phyloP scores from a whole-genome alignment of 306 rosid species.

The Cucurbita moschata region DNA sequence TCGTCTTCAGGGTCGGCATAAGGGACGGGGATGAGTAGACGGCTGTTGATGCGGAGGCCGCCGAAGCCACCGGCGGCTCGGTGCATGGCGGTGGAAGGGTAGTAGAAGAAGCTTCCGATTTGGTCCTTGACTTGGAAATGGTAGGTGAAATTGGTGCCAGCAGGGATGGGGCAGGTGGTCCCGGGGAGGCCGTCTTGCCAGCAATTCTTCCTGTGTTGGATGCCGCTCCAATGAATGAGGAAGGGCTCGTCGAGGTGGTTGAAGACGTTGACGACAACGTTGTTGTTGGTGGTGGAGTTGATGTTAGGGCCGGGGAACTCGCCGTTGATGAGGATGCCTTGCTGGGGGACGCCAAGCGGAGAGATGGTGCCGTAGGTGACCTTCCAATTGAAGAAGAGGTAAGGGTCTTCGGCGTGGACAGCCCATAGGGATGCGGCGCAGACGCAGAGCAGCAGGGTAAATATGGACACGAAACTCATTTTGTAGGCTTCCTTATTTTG shows the following conservation, averaged over 20 bases:
- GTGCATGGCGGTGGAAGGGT: not conserved
- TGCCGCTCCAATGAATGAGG: conserved; percentile 30
- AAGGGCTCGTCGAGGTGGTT: conserved; percentile 77
- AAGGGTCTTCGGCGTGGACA: conserved; percentile 50
- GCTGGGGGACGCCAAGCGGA: conserved; percentile 69
- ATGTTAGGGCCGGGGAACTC: too few species aligned
- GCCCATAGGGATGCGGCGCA: conserved; percentile 8
- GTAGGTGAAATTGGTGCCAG: conserved; percentile 54
- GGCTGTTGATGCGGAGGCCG: conserved; percentile 51
- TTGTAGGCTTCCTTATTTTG: too few species aligned
- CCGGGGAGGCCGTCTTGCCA: conserved; percentile 73
- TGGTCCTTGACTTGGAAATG: conserved; percentile 75
- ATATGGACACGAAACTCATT: not conserved
- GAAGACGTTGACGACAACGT: too few species aligned
- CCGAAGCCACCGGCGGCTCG: conserved; percentile 42
- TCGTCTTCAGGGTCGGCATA: conserved; percentile 77
- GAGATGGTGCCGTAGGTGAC: conserved; percentile 64
- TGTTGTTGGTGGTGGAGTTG: too few species aligned
- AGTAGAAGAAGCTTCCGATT: not conserved
- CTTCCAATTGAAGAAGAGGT: conserved; percentile 50
- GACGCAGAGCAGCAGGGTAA: conserved; percentile 22
- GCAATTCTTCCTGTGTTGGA: conserved; percentile 62
- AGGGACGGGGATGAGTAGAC: conserved; percentile 63
- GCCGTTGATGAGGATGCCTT: conserved; percentile 66
- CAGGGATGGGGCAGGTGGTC: conserved; percentile 55